Evolutionary conservation across 306 rosid genomes (phyloP).

Genomic region (Abrus pulchellus): DNA sequence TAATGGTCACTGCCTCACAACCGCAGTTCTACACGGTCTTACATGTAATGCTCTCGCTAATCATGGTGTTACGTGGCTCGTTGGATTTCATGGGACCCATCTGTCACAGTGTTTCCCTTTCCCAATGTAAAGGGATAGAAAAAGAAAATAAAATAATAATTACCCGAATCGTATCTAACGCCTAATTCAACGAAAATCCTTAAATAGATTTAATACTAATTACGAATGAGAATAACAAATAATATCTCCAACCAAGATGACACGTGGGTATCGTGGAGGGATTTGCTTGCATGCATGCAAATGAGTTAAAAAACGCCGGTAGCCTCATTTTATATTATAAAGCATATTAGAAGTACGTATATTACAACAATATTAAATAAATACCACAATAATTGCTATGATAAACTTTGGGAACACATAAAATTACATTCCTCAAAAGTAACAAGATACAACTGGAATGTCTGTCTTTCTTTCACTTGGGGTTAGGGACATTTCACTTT

Average conservation of each 20-base stretch:
- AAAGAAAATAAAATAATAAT: conserved; percentile 1
- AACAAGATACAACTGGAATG: conserved; percentile 97
- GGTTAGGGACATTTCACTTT: conserved; percentile 54
- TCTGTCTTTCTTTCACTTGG: conserved; percentile 71
- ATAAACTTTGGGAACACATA: conserved; percentile 72
- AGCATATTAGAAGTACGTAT: not conserved
- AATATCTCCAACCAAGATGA: conserved; percentile 57
- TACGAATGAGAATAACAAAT: not conserved
- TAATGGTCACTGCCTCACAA: conserved; percentile 50
- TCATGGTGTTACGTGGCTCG: conserved; percentile 83
- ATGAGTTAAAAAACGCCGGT: conserved; percentile 41
- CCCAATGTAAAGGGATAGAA: conserved; percentile 55
- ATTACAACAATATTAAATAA: conserved; percentile 29
- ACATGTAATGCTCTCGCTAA: conserved; percentile 54
- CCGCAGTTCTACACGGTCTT: conserved; percentile 46
- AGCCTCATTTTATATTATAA: conserved; percentile 21
- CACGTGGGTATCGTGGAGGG: conserved; percentile 74
- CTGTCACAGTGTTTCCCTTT: conserved; percentile 55
- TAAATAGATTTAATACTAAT: conserved; percentile 22
- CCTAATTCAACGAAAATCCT: conserved; percentile 51
- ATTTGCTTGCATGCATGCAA: conserved; percentile 86
- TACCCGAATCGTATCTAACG: conserved; percentile 54
- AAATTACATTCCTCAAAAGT: conserved; percentile 88
- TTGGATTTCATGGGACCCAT: conserved; percentile 91
- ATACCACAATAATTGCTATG: conserved; percentile 49